Conservation (phyloP, 352 stramenopile species). For the Pythium scleroteichum region DNA sequence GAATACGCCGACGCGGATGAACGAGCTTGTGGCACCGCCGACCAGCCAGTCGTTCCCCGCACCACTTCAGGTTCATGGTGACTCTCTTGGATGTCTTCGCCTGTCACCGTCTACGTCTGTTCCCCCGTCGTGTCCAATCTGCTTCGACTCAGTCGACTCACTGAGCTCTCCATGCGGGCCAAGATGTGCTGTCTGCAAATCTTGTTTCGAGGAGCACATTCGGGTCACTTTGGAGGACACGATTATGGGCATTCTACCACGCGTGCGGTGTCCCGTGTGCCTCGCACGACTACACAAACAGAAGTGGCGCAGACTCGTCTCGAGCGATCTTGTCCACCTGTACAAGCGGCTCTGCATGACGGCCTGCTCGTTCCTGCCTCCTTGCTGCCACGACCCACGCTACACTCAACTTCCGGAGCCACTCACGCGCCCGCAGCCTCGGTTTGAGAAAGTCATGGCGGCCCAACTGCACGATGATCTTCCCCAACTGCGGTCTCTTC, state of each 20-base stretch:
- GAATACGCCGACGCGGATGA: neutral
- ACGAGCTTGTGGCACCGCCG: neutral
- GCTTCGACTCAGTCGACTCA: slow-evolving; percentile 1
- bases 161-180: slow-evolving; percentile 1
- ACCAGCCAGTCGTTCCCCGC: neutral
- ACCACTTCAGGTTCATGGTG: neutral
- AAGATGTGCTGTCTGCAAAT: slow-evolving; percentile 13
- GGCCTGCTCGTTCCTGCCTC: slow-evolving; percentile 22
- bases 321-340: neutral
- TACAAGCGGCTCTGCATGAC: slow-evolving; percentile 13
- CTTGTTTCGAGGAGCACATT: slow-evolving; percentile 18
- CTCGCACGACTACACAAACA: slow-evolving; percentile 17
- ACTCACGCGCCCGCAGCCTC: neutral
- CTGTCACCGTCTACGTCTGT: neutral
- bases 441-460: neutral
- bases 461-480: slow-evolving; percentile 1
- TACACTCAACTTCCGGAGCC: slow-evolving; percentile 22
- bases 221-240: neutral
- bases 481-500: neutral
- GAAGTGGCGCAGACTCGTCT: slow-evolving; percentile 3
- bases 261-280: slow-evolving; percentile 28
- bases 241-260: slow-evolving; percentile 22
- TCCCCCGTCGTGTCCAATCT: slow-evolving; percentile 14
- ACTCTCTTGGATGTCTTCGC: neutral
- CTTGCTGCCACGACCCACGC: slow-evolving; percentile 26